These are phyloP conservation scores for Eimeria zaria DNA, from an alignment of 169 alveolate species.

Conservation along the genomic window DNA sequence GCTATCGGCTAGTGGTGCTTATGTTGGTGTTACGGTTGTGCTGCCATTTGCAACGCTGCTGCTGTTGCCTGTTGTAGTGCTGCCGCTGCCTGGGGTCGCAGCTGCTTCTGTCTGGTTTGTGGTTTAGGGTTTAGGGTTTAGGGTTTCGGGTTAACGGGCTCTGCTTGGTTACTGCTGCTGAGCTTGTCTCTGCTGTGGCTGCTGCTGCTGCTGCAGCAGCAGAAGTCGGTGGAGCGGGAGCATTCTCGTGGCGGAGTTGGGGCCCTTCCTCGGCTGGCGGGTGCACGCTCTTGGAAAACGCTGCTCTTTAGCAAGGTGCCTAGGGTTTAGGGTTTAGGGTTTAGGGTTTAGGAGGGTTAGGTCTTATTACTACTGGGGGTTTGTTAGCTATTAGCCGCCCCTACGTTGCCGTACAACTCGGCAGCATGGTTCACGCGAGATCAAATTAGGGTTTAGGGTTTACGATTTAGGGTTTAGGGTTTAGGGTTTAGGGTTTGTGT, in stretches of 20 bases:
- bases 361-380: background rate
- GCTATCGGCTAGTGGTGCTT: no score
- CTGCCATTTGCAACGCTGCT: background rate
- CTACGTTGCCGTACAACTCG: no score
- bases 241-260: background rate
- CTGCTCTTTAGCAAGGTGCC: background rate
- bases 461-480: slow-evolving; percentile 23
- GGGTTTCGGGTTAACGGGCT: background rate
- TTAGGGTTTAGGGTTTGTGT: slow-evolving; percentile 22
- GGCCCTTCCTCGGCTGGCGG: background rate
- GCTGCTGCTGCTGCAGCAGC: slow-evolving; percentile 32
- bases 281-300: background rate
- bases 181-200: background rate
- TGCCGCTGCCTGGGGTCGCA: background rate
- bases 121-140: background rate
- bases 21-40: background rate
- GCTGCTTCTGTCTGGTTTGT: background rate
- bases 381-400: no score
- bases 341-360: slow-evolving; percentile 17
- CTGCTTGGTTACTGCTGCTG: background rate
- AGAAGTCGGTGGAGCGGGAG: background rate
- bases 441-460: background rate
- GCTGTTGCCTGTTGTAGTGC: background rate
- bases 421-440: no score
- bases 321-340: slow-evolving; percentile 23